Evolutionary conservation across 768 basidiomycete species (phyloP), one percentile per base, ranked within the genome.

Genomic region (Paxillus ammoniavirescens): DNA sequence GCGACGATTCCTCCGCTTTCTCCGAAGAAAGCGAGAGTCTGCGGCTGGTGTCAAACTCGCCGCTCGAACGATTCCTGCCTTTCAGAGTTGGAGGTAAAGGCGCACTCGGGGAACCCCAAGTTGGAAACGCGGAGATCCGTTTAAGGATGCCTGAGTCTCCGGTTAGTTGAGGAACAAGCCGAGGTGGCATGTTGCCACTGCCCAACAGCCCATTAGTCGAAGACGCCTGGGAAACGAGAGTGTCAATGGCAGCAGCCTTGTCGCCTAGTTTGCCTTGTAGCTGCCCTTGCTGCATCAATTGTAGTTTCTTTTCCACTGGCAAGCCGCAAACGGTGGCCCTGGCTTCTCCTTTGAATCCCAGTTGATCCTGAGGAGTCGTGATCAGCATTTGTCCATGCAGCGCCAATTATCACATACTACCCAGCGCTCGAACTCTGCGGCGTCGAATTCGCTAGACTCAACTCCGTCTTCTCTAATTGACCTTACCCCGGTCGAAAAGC

Each of bases 131-230:
- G 0, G 87, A 91, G 45, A 87, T 79, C 15, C 89, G 81, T 50
- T 81, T 83, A 65, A 90, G 82, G 14, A 88, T 59, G 35, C 82
- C 72, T n/a, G 76, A 71, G 55, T 87, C 87, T 8, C 89, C 87
- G n/a, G 87, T 87, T 2, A 89, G 69, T 56, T 91, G 89, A 23
- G 89, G 88, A 35, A 83, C 80, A 8, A 91, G 75, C 23, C 81
- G 81, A 45, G 87, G 84, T 4, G 89, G 65, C n/a, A 87, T 62
- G 14, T 75, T 72, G 12, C 77, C 71, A 8, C 78, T 72, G 54
- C 78, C 82, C 5, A 86, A 75, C 4, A 87, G 82, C 1, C 86
- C 83, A 62, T 80, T 82, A 0, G 84, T 82, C 12, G 73, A 73
- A 46, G 79, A 70, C 1, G 72, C n/a, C 54, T 48, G 71, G 67